Conservation (phyloP, 2,329 filamentous ascomycete genomes). For the Xylaria sp. region DNA sequence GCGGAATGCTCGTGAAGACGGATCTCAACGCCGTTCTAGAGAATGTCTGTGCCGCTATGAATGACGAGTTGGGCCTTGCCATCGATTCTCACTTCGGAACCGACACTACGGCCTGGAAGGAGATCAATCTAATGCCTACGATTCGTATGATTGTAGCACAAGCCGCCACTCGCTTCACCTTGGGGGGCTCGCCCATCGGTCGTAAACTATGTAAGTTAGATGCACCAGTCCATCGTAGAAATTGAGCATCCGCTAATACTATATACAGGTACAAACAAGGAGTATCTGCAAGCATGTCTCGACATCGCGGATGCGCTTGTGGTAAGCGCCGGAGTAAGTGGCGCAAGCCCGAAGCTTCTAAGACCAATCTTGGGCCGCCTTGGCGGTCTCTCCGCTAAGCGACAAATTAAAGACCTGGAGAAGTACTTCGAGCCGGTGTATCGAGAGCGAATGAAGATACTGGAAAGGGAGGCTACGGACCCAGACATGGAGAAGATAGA, state of each 20-base stretch:
- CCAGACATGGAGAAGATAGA: slow-evolving; percentile 44
- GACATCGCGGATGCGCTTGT: slow-evolving; percentile 32
- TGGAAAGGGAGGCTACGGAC: slow-evolving; percentile 37
- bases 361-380: slow-evolving; percentile 33
- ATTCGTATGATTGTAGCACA: slow-evolving; percentile 48
- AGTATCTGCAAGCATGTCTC: slow-evolving; percentile 31
- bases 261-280: slow-evolving; percentile 47
- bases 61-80: slow-evolving; percentile 50
- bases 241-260: background rate
- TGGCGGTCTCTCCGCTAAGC: slow-evolving; percentile 35
- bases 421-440: slow-evolving; percentile 42
- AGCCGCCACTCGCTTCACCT: slow-evolving; percentile 40
- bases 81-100: slow-evolving; percentile 52
- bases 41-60: slow-evolving; percentile 49
- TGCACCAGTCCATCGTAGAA: background rate
- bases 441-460: slow-evolving; percentile 36
- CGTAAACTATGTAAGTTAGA: slow-evolving; percentile 46
- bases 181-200: slow-evolving; percentile 44
- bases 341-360: slow-evolving; percentile 29
- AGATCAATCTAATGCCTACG: slow-evolving; percentile 46
- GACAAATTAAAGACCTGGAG: slow-evolving; percentile 43
- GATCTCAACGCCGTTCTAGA: slow-evolving; percentile 52
- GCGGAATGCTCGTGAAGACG: slow-evolving; percentile 49
- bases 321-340: slow-evolving; percentile 24
- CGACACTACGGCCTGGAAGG: slow-evolving; percentile 50